Evolutionary conservation across 129 eudicot species (phyloP).

Genomic region (Gnaphalium uliginosum): DNA sequence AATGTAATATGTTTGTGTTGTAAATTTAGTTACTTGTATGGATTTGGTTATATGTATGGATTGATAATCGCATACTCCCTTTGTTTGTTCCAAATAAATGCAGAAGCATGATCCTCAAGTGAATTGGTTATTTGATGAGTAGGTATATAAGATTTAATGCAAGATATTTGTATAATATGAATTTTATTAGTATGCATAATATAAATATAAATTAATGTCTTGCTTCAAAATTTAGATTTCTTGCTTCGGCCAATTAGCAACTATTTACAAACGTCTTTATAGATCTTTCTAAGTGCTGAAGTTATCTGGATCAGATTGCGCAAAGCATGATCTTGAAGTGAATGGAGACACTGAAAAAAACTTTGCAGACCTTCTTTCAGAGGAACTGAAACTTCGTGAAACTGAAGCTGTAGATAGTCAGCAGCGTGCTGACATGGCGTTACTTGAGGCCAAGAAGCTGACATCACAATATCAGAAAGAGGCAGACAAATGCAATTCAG

Average conservation of each 20-base stretch:
- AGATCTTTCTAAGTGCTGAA: background rate
- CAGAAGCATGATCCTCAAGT: background rate
- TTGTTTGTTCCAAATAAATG: background rate
- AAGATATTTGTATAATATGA: too few species aligned
- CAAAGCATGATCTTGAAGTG: slow-evolving; percentile 80
- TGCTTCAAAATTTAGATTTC: background rate
- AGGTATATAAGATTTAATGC: background rate
- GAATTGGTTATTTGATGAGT: background rate
- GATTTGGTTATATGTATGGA: background rate
- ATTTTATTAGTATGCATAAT: background rate
- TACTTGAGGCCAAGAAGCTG: slow-evolving; percentile 87
- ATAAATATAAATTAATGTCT: background rate
- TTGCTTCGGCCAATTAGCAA: background rate
- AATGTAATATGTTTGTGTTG: background rate
- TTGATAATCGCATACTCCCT: background rate
- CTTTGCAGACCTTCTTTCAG: slow-evolving; percentile 72
- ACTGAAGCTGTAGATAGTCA: slow-evolving; percentile 70
- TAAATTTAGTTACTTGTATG: background rate
- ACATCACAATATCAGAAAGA: slow-evolving; percentile 93
- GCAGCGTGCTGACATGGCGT: slow-evolving; percentile 80
- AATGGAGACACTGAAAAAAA: slow-evolving; percentile 85
- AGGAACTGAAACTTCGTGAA: slow-evolving; percentile 77
- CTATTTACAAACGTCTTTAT: background rate
- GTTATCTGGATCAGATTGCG: slow-evolving; percentile 57
- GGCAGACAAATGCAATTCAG: slow-evolving; percentile 97